Conservation (phyloP, 1,284 basidiomycete genomes). For the Anthracocystis setariae region DNA sequence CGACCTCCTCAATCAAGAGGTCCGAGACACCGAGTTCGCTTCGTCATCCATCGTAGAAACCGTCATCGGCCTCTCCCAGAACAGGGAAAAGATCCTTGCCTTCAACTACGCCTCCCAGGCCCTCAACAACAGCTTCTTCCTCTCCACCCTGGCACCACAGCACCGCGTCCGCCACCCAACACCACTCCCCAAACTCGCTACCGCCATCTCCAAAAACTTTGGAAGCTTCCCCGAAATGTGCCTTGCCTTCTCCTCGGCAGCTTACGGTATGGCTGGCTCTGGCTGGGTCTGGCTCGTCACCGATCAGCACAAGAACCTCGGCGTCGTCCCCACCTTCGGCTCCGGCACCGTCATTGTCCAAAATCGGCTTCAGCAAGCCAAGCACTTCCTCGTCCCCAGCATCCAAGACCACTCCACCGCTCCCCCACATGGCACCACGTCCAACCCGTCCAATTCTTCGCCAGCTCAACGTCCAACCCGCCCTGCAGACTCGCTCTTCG, state of each 20-base stretch:
- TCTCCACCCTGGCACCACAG: slow-evolving; percentile 74
- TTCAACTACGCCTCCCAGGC: slow-evolving; percentile 94
- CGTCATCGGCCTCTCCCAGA: slow-evolving; percentile 76
- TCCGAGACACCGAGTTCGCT: slow-evolving; percentile 73
- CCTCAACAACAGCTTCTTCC: slow-evolving; percentile 95
- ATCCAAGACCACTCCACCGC: slow-evolving; percentile 55
- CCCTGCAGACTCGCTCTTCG: slow-evolving; percentile 31
- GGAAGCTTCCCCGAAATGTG: slow-evolving; percentile 78
- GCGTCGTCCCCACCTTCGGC: slow-evolving; percentile 84
- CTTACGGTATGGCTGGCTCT: slow-evolving; percentile 77
- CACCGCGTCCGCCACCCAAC: slow-evolving; percentile 34
- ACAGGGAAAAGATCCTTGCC: slow-evolving; percentile 76
- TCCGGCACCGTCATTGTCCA: slow-evolving; percentile 85
- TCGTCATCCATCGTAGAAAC: slow-evolving; percentile 78
- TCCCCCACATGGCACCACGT: slow-evolving; percentile 33
- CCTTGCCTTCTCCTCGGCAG: slow-evolving; percentile 80
- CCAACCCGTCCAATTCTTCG: slow-evolving; percentile 56
- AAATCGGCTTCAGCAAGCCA: slow-evolving; percentile 54
- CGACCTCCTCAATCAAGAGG: slow-evolving; percentile 64
- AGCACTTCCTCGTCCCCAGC: slow-evolving; percentile 49
- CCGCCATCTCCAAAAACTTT: slow-evolving; percentile 72
- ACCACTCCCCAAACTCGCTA: slow-evolving; percentile 69
- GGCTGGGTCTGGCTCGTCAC: slow-evolving; percentile 90
- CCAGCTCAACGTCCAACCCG: slow-evolving; percentile 26
- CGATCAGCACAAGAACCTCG: slow-evolving; percentile 75